Evolutionary conservation across 2,329 filamentous ascomycete species (phyloP).

Genomic region (Nigrospora sphaerica): DNA sequence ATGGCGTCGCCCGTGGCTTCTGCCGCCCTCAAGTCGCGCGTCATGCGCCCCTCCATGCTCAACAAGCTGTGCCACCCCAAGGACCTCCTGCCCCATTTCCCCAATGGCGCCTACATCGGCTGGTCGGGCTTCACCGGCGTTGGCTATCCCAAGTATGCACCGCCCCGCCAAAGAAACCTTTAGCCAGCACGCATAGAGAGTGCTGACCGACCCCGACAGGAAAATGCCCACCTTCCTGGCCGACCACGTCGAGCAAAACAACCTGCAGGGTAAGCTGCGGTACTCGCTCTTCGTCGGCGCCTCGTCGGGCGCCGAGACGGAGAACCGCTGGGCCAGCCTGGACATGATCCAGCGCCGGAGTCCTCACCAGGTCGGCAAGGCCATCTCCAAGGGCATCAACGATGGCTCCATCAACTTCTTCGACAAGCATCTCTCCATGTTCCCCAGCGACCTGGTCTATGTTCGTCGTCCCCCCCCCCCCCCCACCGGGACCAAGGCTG

Average conservation of each 20-base stretch:
- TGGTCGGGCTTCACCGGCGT: constrained; percentile 91
- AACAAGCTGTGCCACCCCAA: constrained; percentile 74
- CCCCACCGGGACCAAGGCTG: neutral
- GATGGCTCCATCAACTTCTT: constrained; percentile 85
- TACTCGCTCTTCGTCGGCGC: constrained; percentile 86
- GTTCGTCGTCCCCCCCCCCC: constrained; percentile 29
- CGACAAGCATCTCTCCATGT: constrained; percentile 91
- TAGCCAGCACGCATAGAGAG: neutral
- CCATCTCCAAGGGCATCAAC: constrained; percentile 87
- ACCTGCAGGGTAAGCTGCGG: constrained; percentile 73
- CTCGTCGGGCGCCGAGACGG: constrained; percentile 83
- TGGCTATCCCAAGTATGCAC: constrained; percentile 73
- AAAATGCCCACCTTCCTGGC: constrained; percentile 79
- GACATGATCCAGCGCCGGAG: constrained; percentile 85
- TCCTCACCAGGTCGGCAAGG: constrained; percentile 86
- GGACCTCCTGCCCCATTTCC: constrained; percentile 74
- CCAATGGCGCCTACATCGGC: constrained; percentile 78
- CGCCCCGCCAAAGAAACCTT: neutral
- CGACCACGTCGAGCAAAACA: constrained; percentile 84
- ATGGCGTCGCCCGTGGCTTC: constrained; percentile 55
- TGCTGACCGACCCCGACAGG: constrained; percentile 35
- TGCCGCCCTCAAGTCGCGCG: constrained; percentile 67
- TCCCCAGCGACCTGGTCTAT: constrained; percentile 79
- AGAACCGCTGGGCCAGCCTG: constrained; percentile 82
- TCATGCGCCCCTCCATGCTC: constrained; percentile 69